These are phyloP conservation scores for Gnaphalium uliginosum DNA, from an alignment of 129 eudicot genomes.

Conservation along the genomic window DNA sequence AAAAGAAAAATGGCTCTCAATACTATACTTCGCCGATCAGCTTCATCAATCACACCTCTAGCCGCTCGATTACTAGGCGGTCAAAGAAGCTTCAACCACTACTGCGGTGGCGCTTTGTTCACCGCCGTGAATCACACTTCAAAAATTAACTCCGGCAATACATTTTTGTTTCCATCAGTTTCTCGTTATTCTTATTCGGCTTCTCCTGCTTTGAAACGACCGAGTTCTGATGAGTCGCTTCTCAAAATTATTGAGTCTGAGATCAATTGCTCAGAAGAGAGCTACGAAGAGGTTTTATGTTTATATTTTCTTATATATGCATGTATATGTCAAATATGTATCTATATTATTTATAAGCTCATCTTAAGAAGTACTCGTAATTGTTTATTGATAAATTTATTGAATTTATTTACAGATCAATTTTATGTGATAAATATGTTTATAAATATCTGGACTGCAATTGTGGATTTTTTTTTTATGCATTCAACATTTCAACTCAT, in stretches of 20 bases:
- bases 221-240: constrained; percentile 56
- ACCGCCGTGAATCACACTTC: constrained; percentile 38
- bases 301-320: background rate
- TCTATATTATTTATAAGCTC: background rate
- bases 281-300: constrained; percentile 44
- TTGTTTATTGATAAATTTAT: too few species aligned
- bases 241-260: constrained; percentile 55
- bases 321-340: background rate
- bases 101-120: constrained; percentile 41
- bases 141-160: constrained; percentile 20
- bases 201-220: constrained; percentile 35
- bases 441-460: too few species aligned
- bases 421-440: too few species aligned
- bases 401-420: background rate
- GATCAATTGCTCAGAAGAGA: constrained; percentile 57
- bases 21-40: constrained; percentile 57
- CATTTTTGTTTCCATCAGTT: constrained; percentile 34
- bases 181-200: constrained; percentile 36
- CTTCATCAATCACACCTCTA: constrained; percentile 53
- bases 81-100: constrained; percentile 39
- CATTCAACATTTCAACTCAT: too few species aligned
- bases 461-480: too few species aligned
- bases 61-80: constrained; percentile 44
- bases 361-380: too few species aligned
- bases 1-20: constrained; percentile 45